Conservation (phyloP, 257 asterid species). For the Nicotiana undulata region DNA sequence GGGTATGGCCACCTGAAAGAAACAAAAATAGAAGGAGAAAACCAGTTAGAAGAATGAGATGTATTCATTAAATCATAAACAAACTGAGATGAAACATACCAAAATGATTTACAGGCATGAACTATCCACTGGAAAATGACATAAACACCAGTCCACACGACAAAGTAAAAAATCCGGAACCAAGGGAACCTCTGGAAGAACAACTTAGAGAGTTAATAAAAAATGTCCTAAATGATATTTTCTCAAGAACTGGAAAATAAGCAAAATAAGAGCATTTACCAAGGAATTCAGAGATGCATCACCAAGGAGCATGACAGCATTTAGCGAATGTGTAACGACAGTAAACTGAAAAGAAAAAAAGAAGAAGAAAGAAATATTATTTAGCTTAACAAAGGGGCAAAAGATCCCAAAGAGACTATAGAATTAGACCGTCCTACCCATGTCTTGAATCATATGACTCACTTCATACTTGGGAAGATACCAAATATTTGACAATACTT, state of each 20-base stretch:
- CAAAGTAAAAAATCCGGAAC: conserved; percentile 76
- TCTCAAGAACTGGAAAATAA: background rate
- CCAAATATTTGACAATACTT: background rate
- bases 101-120: conserved; percentile 54
- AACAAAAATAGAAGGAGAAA: conserved; percentile 8
- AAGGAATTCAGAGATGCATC: conserved; percentile 70
- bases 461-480: background rate
- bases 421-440: background rate
- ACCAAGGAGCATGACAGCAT: conserved; percentile 61
- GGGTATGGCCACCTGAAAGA: conserved; percentile 98
- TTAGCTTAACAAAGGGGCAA: conserved; percentile 6
- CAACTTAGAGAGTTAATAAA: conserved; percentile 4
- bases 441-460: background rate
- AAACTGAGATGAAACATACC: conserved; percentile 33
- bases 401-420: background rate
- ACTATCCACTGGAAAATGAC: conserved; percentile 83
- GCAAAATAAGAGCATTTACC: conserved; percentile 40
- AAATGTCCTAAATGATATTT: conserved; percentile 3
- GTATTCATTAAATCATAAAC: background rate
- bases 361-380: background rate
- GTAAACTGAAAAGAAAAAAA: conserved; percentile 51
- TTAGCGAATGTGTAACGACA: conserved; percentile 75
- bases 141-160: conserved; percentile 61
- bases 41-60: background rate
- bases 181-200: conserved; percentile 64